A percentile compares a stretch with the other conserved stretches of the same genome.
Conservation (phyloP, 148 eudicot species). For the Polygonum maritimum region DNA sequence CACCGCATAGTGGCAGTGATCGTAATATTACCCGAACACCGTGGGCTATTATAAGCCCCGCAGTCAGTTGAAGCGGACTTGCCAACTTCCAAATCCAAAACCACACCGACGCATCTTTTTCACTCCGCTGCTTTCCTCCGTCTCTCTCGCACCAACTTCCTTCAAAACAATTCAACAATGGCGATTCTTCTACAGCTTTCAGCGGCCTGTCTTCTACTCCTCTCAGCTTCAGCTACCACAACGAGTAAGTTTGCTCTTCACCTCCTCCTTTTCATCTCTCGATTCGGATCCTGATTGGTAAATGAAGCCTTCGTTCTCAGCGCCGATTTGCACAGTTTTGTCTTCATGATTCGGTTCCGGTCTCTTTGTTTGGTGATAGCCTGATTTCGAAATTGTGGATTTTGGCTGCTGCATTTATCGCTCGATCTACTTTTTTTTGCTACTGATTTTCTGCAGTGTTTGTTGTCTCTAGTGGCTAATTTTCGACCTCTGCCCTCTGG, state of each 20-base stretch:
- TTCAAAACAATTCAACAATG: constrained; percentile 18
- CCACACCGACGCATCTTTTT: constrained; percentile 19
- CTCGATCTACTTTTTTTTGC: not conserved
- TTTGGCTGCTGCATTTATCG: constrained; percentile 1
- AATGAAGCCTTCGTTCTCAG: not conserved
- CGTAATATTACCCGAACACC: not conserved
- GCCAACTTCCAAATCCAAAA: constrained; percentile 10
- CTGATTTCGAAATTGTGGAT: not conserved
- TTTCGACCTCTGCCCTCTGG: not conserved
- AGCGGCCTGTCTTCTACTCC: constrained; percentile 19
- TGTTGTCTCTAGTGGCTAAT: not conserved
- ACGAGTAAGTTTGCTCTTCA: constrained; percentile 32
- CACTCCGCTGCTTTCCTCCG: not conserved
- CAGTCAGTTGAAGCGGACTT: constrained; percentile 8
- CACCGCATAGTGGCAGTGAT: not conserved
- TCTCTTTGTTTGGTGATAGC: not conserved
- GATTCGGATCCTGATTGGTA: not conserved
- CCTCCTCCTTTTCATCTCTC: not conserved
- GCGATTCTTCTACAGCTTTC: constrained; percentile 18
- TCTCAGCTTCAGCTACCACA: constrained; percentile 34
- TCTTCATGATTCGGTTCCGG: not conserved
- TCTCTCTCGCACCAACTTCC: not conserved
- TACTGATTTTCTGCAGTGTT: not conserved
- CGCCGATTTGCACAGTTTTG: not conserved
- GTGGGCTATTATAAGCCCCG: not conserved